Evolutionary conservation across 2,329 filamentous ascomycete genomes (phyloP).

Genomic region (Alternaria metachromatica): DNA sequence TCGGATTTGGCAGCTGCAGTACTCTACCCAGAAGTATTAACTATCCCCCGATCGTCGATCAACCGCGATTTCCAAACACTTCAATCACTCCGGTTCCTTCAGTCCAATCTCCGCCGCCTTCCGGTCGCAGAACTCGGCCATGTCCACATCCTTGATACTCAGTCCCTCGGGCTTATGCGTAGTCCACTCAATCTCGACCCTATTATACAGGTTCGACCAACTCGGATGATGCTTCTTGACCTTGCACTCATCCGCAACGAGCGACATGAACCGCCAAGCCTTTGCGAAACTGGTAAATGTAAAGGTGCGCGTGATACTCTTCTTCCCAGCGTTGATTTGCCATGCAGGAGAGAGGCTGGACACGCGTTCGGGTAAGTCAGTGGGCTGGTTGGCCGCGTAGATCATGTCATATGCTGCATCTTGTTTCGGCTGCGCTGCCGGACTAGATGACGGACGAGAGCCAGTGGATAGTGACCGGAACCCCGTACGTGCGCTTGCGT

Average conservation of each 20-base stretch:
- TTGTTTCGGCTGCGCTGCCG: neutral
- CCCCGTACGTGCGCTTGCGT: neutral
- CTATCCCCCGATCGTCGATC: neutral
- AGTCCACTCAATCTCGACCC: slow-evolving; percentile 45
- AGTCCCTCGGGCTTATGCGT: slow-evolving; percentile 46
- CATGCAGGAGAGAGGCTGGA: slow-evolving; percentile 31
- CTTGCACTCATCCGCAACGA: slow-evolving; percentile 45
- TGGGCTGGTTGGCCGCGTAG: slow-evolving; percentile 38
- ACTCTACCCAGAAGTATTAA: neutral
- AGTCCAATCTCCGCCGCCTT: slow-evolving; percentile 38
- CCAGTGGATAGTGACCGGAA: slow-evolving; percentile 1
- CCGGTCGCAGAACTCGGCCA: slow-evolving; percentile 46
- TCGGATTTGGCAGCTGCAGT: neutral
- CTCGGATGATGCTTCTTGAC: slow-evolving; percentile 41
- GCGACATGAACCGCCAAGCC: slow-evolving; percentile 44
- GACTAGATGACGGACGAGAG: neutral
- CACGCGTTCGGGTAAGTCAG: slow-evolving; percentile 34
- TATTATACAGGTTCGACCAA: slow-evolving; percentile 45
- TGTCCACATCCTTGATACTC: slow-evolving; percentile 45
- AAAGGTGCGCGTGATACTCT: slow-evolving; percentile 37
- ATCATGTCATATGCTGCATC: slow-evolving; percentile 19
- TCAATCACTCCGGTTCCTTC: slow-evolving; percentile 8
- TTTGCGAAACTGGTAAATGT: slow-evolving; percentile 39
- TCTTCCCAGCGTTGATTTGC: slow-evolving; percentile 30
- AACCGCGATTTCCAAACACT: neutral